These are phyloP conservation scores for Gossypium gossypioides DNA, from an alignment of 441 rosid species.

Conservation along the genomic window DNA sequence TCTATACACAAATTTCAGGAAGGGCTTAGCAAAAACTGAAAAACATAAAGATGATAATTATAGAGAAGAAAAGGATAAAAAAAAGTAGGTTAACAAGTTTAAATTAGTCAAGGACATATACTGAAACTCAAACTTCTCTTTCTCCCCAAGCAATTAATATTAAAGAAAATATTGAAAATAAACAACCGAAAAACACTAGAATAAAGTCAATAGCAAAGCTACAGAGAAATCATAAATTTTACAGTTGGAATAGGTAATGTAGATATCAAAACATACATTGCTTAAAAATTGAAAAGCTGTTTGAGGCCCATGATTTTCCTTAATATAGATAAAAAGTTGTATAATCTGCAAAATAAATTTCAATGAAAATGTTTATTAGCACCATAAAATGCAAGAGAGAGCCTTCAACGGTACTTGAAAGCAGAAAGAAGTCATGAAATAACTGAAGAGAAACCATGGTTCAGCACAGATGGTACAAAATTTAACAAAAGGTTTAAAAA, in stretches of 20 bases:
- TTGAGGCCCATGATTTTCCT: constrained; percentile 74
- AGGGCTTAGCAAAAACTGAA: neutral
- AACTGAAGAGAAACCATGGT: constrained; percentile 5
- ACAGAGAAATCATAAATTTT: neutral
- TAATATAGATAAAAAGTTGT: constrained; percentile 68
- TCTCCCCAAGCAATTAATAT: neutral
- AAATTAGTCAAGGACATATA: constrained; percentile 2
- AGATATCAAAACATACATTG: constrained; percentile 48
- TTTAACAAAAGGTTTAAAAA: neutral
- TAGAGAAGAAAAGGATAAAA: neutral
- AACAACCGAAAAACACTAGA: constrained; percentile 6
- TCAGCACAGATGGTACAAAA: constrained; percentile 3
- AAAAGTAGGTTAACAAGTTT: neutral
- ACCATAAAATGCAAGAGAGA: constrained; percentile 2
- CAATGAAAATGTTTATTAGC: constrained; percentile 17
- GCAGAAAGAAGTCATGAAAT: constrained; percentile 2
- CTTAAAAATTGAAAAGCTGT: constrained; percentile 86
- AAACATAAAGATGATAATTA: neutral
- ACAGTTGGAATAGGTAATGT: neutral
- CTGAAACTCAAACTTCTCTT: neutral
- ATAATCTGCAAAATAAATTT: constrained; percentile 58
- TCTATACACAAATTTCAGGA: neutral
- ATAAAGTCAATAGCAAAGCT: constrained; percentile 2
- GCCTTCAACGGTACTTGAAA: constrained; percentile 8
- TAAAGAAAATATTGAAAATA: neutral